A percentile compares a stretch with the other conserved stretches of the same genome.
Conservation (phyloP, 2,329 filamentous ascomycete genomes). For the Pseudocercospora musae region DNA sequence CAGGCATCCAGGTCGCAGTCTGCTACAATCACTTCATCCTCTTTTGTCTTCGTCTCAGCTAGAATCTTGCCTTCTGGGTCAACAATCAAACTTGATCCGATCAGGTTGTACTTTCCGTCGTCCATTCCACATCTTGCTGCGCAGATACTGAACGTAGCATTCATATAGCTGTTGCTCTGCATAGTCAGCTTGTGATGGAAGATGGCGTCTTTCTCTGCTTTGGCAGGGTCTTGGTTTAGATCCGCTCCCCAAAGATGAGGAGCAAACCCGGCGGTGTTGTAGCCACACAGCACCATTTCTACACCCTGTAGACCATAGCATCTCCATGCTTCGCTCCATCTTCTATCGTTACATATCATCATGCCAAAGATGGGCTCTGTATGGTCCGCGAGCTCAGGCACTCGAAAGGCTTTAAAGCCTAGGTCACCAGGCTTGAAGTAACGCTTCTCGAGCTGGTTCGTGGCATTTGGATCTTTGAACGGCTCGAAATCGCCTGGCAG, state of each 20-base stretch:
- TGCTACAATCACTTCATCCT: conserved; percentile 50
- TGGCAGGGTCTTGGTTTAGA: conserved; percentile 40
- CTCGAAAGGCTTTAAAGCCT: conserved; percentile 52
- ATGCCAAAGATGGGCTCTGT: conserved; percentile 50
- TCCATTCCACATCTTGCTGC: conserved; percentile 51
- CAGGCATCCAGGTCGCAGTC: conserved; percentile 49
- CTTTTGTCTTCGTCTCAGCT: conserved; percentile 45
- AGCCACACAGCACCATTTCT: conserved; percentile 49
- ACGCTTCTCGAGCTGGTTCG: conserved; percentile 54
- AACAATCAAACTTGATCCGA: conserved; percentile 48
- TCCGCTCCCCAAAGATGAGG: conserved; percentile 43
- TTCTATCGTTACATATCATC: conserved; percentile 55
- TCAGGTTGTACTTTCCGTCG: conserved; percentile 47
- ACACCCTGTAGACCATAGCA: conserved; percentile 50
- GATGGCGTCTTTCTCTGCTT: conserved; percentile 47
- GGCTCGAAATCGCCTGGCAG: conserved; percentile 52
- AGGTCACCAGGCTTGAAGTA: conserved; percentile 53
- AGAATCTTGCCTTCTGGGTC: conserved; percentile 48
- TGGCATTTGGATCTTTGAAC: conserved; percentile 44
- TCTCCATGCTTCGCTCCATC: conserved; percentile 54
- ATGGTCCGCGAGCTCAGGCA: conserved; percentile 40
- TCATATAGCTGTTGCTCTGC: conserved; percentile 52
- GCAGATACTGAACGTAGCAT: conserved; percentile 49
- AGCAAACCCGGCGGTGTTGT: conserved; percentile 51
- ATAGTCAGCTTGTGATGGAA: conserved; percentile 52